These are phyloP conservation scores for Wallacemonas sp. DNA, from an alignment of 208 protist species.

Conservation along the genomic window DNA sequence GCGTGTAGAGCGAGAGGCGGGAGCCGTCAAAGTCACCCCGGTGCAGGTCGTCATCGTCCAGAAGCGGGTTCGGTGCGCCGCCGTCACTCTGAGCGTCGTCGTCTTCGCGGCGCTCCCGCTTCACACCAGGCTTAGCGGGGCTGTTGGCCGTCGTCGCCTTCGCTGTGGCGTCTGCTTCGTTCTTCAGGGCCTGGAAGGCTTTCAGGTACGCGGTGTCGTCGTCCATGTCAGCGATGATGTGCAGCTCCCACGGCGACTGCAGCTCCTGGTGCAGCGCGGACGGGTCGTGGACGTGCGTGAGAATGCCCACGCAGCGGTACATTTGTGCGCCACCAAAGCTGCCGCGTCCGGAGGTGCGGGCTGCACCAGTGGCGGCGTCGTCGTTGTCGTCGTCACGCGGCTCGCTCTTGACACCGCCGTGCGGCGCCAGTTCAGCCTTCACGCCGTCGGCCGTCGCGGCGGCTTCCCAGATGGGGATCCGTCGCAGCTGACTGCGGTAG, in stretches of 20 bases:
- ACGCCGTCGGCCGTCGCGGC: not conserved
- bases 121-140: not conserved
- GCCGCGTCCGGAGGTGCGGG: no score
- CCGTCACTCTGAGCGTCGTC: slow-evolving; percentile 7
- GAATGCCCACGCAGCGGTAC: slow-evolving; percentile 67
- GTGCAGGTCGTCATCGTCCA: slow-evolving; percentile 9
- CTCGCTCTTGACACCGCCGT: not conserved
- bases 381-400: not conserved
- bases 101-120: slow-evolving; percentile 7
- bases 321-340: not conserved
- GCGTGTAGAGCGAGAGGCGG: slow-evolving; percentile 69
- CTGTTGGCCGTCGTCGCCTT: not conserved
- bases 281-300: slow-evolving; percentile 69
- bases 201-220: slow-evolving; percentile 58
- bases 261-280: slow-evolving; percentile 27
- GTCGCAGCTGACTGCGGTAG: slow-evolving; percentile 69
- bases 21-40: slow-evolving; percentile 9
- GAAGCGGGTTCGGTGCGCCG: not conserved
- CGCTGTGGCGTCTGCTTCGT: slow-evolving; percentile 18
- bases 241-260: slow-evolving; percentile 82
- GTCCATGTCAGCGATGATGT: slow-evolving; percentile 60
- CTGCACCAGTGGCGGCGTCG: no score
- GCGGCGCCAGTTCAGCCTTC: slow-evolving; percentile 8
- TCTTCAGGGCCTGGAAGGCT: slow-evolving; percentile 51
- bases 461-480: slow-evolving; percentile 47